Base-by-base conservation (phyloP, 177 flowering plant genomes). In the Vitis hybrid region DNA sequence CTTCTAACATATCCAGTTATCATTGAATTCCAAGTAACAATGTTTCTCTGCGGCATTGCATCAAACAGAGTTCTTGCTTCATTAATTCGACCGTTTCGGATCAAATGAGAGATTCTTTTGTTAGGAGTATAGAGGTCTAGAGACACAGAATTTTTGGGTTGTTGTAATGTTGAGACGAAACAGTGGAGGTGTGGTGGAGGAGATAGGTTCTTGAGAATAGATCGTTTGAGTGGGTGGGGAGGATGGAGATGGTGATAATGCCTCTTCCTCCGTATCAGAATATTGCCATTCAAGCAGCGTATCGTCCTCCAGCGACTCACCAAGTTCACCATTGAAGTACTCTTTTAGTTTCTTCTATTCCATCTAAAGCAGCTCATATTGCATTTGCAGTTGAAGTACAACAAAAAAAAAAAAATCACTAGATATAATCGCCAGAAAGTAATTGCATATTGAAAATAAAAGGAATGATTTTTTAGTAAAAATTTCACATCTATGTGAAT, bases 11-110 rank as follows among this genome's bases (percentile, higher is more conserved):
- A 75, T 33, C 77, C 81, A 39, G 69, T 77, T 0, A 79, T 75
- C 75, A 82, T 79, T 15, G 81, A 65, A 65, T 82, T 80, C 79
- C 85, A 82, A 7, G 81, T 68, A 4, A 82, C 76, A 1, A 73
- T 71, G 64, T 73, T 76, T 20, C 65, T 68, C 4, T 52, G n/a
- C 60, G 33, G 19, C 71, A 68, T 51, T 22, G 60, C 18, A 49
- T 79, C 78, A 58, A 82, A 82, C 22, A 77, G 20, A 4, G 18
- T 48, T 56, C 73, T 70, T 1, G 83, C 85, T 75, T 75, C 81
- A 4, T 60, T 22, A 29, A 82, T 29, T 5, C 33, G 65, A 12
- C 85, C 81, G 2, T 6, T 55, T 53, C 79, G 64, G 45, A 77
- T 71, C 58, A 82, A 60, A 65, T 74, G 56, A 5, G 77, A 51